Conservation (phyloP, 345 rosid genomes). For the Microthlaspi erraticum region DNA sequence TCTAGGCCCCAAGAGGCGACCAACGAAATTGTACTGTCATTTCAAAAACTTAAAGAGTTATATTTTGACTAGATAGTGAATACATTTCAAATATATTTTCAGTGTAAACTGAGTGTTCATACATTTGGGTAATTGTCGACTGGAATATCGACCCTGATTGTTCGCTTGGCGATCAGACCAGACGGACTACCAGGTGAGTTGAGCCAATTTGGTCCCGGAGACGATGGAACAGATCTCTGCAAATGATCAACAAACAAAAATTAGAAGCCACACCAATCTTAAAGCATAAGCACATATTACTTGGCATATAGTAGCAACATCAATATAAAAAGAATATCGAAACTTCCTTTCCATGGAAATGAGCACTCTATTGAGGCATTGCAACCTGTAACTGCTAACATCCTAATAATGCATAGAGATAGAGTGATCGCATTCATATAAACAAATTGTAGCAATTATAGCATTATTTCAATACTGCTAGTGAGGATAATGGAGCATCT, state of each 20-base stretch:
- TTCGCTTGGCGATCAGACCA: constrained; percentile 84
- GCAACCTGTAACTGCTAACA: constrained; percentile 32
- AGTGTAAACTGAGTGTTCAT: constrained; percentile 32
- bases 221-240: constrained; percentile 71
- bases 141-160: constrained; percentile 96
- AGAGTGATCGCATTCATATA: constrained; percentile 9
- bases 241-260: constrained; percentile 40
- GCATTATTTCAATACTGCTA: constrained; percentile 6
- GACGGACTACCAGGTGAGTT: constrained; percentile 76
- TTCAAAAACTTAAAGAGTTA: constrained; percentile 30
- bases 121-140: constrained; percentile 82
- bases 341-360: background rate
- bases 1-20: constrained; percentile 97
- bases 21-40: constrained; percentile 93
- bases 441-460: constrained; percentile 3
- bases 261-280: constrained; percentile 38
- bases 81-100: background rate
- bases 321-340: background rate
- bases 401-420: constrained; percentile 24
- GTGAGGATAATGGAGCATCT: constrained; percentile 10
- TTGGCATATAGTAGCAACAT: constrained; percentile 3
- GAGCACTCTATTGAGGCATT: constrained; percentile 23
- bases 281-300: constrained; percentile 8
- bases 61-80: constrained; percentile 17
- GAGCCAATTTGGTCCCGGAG: constrained; percentile 79